Percentiles rank a stretch among this genome's conserved stretches.
These are phyloP conservation scores for Globisporangium radiosum DNA, from an alignment of 352 stramenopile species.

Conservation along the genomic window DNA sequence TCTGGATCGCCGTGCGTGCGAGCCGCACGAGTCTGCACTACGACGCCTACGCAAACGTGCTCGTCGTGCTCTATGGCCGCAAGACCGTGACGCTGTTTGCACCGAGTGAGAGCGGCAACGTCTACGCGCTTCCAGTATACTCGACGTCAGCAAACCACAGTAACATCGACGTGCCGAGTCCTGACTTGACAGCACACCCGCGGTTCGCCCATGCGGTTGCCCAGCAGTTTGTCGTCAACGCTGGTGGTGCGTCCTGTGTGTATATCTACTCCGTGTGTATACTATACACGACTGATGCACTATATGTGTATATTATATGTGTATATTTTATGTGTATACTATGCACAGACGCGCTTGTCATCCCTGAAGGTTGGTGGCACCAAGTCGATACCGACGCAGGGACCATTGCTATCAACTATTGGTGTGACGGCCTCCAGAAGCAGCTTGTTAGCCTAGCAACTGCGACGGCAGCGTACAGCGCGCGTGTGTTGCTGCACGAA, in stretches of 20 bases:
- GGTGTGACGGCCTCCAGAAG: conserved; percentile 64
- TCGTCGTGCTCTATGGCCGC: conserved; percentile 61
- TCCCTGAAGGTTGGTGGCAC: conserved; percentile 85
- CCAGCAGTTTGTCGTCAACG: conserved; percentile 26
- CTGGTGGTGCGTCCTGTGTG: conserved; percentile 33
- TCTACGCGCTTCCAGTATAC: conserved; percentile 61
- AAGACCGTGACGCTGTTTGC: conserved; percentile 72
- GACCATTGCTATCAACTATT: conserved; percentile 81
- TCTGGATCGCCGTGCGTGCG: conserved; percentile 67
- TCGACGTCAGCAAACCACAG: conserved; percentile 79
- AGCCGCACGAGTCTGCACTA: conserved; percentile 73
- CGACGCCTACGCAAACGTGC: conserved; percentile 75
- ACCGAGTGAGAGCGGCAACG: conserved; percentile 38
- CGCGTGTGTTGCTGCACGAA: conserved; percentile 54
- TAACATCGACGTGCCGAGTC: conserved; percentile 36
- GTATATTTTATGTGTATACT: too few species aligned
- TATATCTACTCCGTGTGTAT: neutral
- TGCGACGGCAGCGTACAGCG: conserved; percentile 53
- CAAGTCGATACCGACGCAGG: conserved; percentile 70
- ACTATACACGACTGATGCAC: neutral
- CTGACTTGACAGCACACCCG: conserved; percentile 26
- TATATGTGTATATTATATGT: neutral
- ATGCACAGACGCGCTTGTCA: conserved; percentile 53
- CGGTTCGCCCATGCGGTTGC: conserved; percentile 22
- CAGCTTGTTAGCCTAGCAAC: conserved; percentile 31